Evolutionary conservation across 192 early-diverging fungal genomes (phyloP).

Genomic region (Coemansia sp.): DNA sequence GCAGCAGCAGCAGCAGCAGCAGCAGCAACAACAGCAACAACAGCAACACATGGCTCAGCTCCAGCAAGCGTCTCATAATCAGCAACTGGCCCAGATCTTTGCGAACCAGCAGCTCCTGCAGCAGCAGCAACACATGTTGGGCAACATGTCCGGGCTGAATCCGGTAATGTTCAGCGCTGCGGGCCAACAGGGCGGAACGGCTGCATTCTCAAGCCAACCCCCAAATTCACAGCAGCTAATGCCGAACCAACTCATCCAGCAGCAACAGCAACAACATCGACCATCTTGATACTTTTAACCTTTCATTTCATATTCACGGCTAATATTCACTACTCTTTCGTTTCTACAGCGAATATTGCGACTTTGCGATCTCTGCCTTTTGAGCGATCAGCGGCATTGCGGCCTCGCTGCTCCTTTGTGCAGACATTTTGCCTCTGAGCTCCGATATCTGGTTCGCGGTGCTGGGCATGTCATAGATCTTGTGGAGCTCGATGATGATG

Average conservation of each 20-base stretch:
- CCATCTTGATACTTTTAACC: slow-evolving; percentile 22
- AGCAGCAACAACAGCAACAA: slow-evolving; percentile 15
- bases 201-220: slow-evolving; percentile 29
- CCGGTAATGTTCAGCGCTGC: slow-evolving; percentile 23
- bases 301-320: not conserved
- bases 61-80: slow-evolving; percentile 25
- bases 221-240: slow-evolving; percentile 33
- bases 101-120: not conserved
- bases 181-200: slow-evolving; percentile 17
- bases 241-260: slow-evolving; percentile 27
- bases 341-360: not conserved
- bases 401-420: not conserved
- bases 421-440: slow-evolving; percentile 15
- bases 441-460: slow-evolving; percentile 6
- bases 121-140: slow-evolving; percentile 20
- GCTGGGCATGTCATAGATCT: slow-evolving; percentile 21
- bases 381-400: not conserved
- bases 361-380: not conserved
- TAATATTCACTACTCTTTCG: not conserved
- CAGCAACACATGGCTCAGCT: slow-evolving; percentile 12
- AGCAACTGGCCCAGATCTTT: slow-evolving; percentile 2
- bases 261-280: slow-evolving; percentile 22
- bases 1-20: slow-evolving; percentile 19
- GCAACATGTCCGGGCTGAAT: slow-evolving; percentile 26
- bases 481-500: slow-evolving; percentile 28